A percentile compares a stretch with the other conserved stretches of the same genome.
phyloP scores from a whole-genome alignment of 805 yeast genomes.

The Yamadazyma ubonensis region DNA sequence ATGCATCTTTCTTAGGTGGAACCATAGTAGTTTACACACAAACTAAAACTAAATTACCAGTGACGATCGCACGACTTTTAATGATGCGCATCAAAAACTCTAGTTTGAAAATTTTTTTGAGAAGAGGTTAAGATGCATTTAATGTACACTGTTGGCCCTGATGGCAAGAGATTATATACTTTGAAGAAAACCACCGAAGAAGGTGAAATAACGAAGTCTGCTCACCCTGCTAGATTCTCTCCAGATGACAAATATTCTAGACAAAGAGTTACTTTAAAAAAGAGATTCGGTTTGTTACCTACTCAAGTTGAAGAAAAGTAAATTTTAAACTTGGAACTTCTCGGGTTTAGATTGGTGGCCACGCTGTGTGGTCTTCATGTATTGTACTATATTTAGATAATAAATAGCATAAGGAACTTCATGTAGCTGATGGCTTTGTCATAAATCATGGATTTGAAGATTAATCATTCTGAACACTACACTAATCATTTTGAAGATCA shows the following conservation, averaged over 20 bases:
- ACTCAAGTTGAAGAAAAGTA: constrained; percentile 53
- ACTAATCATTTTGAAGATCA: too few species aligned
- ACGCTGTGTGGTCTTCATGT: constrained; percentile 1
- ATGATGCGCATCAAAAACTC: constrained; percentile 10
- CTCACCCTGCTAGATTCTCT: constrained; percentile 99
- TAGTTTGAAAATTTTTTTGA: constrained; percentile 8
- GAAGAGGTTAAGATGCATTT: constrained; percentile 70
- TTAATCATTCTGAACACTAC: too few species aligned
- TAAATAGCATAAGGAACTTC: constrained; percentile 7
- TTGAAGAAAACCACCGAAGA: constrained; percentile 73
- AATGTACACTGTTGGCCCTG: constrained; percentile 94
- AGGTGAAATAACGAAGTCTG: constrained; percentile 97
- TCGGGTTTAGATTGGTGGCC: too few species aligned
- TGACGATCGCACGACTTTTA: constrained; percentile 6
- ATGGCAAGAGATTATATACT: constrained; percentile 95
- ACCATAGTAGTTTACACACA: constrained; percentile 17
- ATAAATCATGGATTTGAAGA: too few species aligned
- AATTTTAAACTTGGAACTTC: too few species aligned
- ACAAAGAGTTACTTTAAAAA: constrained; percentile 97
- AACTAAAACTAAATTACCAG: too few species aligned
- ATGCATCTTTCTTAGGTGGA: constrained; percentile 45
- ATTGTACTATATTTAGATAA: constrained; percentile 7
- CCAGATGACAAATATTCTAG: constrained; percentile 99
- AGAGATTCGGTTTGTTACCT: constrained; percentile 86
- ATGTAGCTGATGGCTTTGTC: too few species aligned